phyloP scores from a whole-genome alignment of 805 yeast species.

The Yarrowia alimentaria region DNA sequence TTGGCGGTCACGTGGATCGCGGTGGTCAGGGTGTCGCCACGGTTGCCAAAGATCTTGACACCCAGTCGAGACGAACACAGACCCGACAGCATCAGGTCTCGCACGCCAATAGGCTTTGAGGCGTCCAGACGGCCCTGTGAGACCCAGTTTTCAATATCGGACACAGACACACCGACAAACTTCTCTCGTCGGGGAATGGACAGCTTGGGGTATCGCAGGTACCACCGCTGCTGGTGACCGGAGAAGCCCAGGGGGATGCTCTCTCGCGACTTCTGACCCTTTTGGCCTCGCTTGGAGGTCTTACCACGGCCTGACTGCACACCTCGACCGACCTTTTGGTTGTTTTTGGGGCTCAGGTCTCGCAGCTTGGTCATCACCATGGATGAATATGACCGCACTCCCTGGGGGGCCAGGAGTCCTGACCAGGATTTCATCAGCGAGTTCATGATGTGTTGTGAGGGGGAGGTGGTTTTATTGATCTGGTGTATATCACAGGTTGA shows the following conservation, averaged over 20 bases:
- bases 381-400: slow-evolving; percentile 25
- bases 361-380: slow-evolving; percentile 25
- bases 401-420: slow-evolving; percentile 6
- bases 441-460: slow-evolving; percentile 16
- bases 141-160: slow-evolving; percentile 66
- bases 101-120: slow-evolving; percentile 58
- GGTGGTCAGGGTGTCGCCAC: slow-evolving; percentile 46
- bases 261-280: slow-evolving; percentile 97
- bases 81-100: slow-evolving; percentile 72
- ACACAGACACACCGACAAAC: slow-evolving; percentile 22
- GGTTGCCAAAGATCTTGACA: slow-evolving; percentile 74
- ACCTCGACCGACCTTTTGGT: slow-evolving; percentile 90
- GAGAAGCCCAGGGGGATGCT: slow-evolving; percentile 91
- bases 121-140: slow-evolving; percentile 62
- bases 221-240: slow-evolving; percentile 97
- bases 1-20: slow-evolving; percentile 63
- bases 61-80: slow-evolving; percentile 61
- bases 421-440: slow-evolving; percentile 19
- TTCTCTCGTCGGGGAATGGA: slow-evolving; percentile 36
- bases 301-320: slow-evolving; percentile 86
- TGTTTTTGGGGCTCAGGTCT: slow-evolving; percentile 39
- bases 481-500: slow-evolving; percentile 11
- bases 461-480: neutral
- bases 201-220: slow-evolving; percentile 73
- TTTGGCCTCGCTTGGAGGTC: slow-evolving; percentile 95